Percentiles rank a stretch among this genome's conserved stretches.
Evolutionary conservation across 306 rosid genomes (phyloP).

Genomic region (Leucaena leucocephala): DNA sequence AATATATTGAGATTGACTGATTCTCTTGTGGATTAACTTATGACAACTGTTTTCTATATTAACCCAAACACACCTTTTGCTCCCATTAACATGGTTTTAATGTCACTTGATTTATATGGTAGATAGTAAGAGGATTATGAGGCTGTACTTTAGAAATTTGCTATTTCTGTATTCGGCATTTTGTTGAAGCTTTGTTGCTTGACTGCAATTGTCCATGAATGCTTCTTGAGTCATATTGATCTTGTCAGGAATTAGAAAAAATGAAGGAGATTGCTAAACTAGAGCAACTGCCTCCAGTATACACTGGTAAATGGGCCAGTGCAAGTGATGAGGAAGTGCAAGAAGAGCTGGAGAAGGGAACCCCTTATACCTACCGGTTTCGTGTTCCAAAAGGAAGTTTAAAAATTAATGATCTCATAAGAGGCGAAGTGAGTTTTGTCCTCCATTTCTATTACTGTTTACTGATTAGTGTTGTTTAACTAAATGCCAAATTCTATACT

Average conservation of each 20-base stretch:
- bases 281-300: slow-evolving; percentile 83
- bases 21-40: not conserved
- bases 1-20: not conserved
- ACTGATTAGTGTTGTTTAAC: not conserved
- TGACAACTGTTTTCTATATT: not conserved
- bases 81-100: not conserved
- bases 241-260: slow-evolving; percentile 76
- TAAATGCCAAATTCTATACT: not conserved
- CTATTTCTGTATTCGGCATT: slow-evolving; percentile 7
- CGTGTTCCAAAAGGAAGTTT: slow-evolving; percentile 82
- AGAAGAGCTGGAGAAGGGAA: slow-evolving; percentile 74
- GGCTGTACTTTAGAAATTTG: slow-evolving; percentile 8
- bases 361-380: slow-evolving; percentile 78
- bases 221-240: slow-evolving; percentile 24
- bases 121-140: not conserved
- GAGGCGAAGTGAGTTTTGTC: slow-evolving; percentile 76
- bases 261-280: slow-evolving; percentile 89
- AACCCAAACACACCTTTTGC: slow-evolving; percentile 18
- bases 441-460: slow-evolving; percentile 8
- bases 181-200: slow-evolving; percentile 19
- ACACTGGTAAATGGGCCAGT: slow-evolving; percentile 82
- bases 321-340: slow-evolving; percentile 72
- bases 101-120: slow-evolving; percentile 16
- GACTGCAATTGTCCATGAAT: not conserved
- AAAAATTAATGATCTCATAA: slow-evolving; percentile 82